Base-by-base conservation (phyloP, 352 stramenopile species). In the Phytophthora europaea region DNA sequence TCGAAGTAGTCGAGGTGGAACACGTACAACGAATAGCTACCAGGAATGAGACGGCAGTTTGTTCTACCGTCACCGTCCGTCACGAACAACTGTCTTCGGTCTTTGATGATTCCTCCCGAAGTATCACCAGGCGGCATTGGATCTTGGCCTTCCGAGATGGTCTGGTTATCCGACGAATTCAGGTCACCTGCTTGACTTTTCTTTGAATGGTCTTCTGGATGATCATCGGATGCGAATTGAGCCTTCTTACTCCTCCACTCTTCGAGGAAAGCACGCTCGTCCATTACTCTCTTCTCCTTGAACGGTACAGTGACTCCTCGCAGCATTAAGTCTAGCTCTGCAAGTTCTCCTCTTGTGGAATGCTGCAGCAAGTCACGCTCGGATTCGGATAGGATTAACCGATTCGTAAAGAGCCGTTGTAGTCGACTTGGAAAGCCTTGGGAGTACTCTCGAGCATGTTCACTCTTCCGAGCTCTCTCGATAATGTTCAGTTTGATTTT, bases 1-100 rank as follows among this genome's bases (percentile, higher is more conserved):
- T 93, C 86, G 51, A 92, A 91, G 61, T 81, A 90, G 31, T 92
- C 84, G n/a, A 81, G 59, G 61, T 93, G 84, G 64, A 90, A 92
- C 0, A 93, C 78, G 43, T 93, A 91, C 6, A 93, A 6, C 2
- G 83, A 89, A 75, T 93, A 93, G 13, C 84, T 90, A 0, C 86
- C 86, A 2, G 86, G 81, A 8, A 78, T 65, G 2, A 93, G 65
- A 6, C 67, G 73, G 28, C 84, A 91, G 2, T 63, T 81, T 4
- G 72, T 62, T 23, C 65, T 50, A 12, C 86, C 86, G 23, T 83
- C 62, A 0, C 28, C 61, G 38, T 92, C 80, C 6, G 84, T 85
- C 31, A 83, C 54, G 36, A 79, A 89, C 6, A 78, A 48, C 50
- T 72, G 66, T 23, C 61, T 57, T 55, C 66, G 66, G 34, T 75